Conservation (phyloP, 1,284 basidiomycete genomes). For the Ganoderma meredithae region DNA sequence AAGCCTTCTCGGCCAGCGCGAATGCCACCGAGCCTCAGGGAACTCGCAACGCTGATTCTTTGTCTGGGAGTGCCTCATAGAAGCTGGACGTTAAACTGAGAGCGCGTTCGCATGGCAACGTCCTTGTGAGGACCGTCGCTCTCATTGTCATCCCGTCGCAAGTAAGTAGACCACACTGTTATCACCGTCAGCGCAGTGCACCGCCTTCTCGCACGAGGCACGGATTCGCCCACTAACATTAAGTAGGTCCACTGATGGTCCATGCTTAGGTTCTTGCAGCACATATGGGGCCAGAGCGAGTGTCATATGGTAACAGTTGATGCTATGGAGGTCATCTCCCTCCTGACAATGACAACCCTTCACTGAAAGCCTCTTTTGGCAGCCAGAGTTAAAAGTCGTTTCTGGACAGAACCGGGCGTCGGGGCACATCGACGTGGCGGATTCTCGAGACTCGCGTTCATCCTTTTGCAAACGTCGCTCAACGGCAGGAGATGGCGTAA, state of each 20-base stretch:
- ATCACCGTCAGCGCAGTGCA: neutral
- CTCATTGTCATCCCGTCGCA: neutral
- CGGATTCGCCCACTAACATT: neutral
- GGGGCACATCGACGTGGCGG: neutral
- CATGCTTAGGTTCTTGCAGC: neutral
- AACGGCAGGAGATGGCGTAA: neutral
- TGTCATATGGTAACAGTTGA: neutral
- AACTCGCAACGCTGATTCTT: slow-evolving; percentile 16
- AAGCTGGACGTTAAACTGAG: slow-evolving; percentile 15
- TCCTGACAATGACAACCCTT: neutral
- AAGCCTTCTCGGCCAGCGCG: neutral
- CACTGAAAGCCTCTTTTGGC: neutral
- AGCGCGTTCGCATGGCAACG: slow-evolving; percentile 12
- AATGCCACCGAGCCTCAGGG: slow-evolving; percentile 24
- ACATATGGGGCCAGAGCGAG: neutral
- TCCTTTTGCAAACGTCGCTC: neutral
- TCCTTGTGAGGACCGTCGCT: neutral
- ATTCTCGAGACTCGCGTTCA: neutral
- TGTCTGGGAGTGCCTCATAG: slow-evolving; percentile 16
- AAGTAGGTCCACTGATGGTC: neutral
- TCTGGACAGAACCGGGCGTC: neutral
- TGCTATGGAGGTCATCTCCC: neutral
- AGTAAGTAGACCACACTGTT: neutral
- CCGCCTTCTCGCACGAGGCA: slow-evolving; percentile 4
- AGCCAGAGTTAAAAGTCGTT: neutral